Base-by-base conservation (phyloP, 805 yeast species). In the Yamadazyma insecticola region DNA sequence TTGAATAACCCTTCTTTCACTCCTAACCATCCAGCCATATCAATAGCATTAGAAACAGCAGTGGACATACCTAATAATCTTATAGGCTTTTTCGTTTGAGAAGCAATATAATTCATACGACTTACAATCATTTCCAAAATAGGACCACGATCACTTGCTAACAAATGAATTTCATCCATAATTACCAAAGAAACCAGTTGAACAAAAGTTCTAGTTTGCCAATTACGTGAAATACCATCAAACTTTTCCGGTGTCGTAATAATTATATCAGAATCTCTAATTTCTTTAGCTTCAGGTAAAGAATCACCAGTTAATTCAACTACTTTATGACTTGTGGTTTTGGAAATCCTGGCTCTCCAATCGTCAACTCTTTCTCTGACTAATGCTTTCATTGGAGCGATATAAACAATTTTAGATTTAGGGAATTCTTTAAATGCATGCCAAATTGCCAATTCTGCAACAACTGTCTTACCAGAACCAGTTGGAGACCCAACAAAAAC, bases 401-500 rank as follows among this genome's bases (percentile, higher is more conserved):
- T 82, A 50, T 85, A 84, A 6, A 84, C 90, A 16, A 85, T 70
- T 44, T 88, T 88, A 2, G 86, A 76, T 8, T 79, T 76, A 0
- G 97, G 96, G 36, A 70, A 78, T 28, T 83, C 81, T 27, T 72
- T 75, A 53, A 90, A 83, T 1, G 98, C 97, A 53, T 88, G 90
- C 97, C 97, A 92, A 11, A 92, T 85, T 0, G 97, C 97, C 34
- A 92, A 59, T 51, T 92, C 99, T 0, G 97, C 96, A 17, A 94
- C 97, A 20, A 92, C 82, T 0, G 98, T 92, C 56, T 92, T 92
- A 44, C 99, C 99, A 0, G 97, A 90, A 15, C 98, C 98, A 2
- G 98, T 92, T 3, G 99, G 99, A 0, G 97, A 88, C 7, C 99
- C 99, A 26, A 92, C 85, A 55, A 92, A 84, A 0, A 82, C 89